Conservation (phyloP, 2,329 filamentous ascomycete genomes). For the Magnaporthiopsis rhizophila region DNA sequence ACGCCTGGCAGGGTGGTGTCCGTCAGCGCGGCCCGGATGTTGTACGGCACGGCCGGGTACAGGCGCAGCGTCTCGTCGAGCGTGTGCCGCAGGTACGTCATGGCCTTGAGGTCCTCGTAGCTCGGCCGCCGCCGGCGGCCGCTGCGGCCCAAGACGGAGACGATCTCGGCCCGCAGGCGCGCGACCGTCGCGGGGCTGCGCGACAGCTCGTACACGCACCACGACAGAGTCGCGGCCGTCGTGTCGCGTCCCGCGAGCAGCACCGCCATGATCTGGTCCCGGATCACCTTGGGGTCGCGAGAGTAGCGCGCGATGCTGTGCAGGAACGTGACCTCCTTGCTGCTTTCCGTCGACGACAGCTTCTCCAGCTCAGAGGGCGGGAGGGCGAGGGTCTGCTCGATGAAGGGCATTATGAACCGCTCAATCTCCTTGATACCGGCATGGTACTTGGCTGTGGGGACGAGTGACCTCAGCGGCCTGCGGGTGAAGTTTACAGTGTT, state of each 20-base stretch:
- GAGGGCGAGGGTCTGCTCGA: constrained; percentile 56
- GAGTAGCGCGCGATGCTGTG: constrained; percentile 67
- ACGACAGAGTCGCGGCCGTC: constrained; percentile 35
- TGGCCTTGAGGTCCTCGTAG: constrained; percentile 38
- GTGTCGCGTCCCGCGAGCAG: constrained; percentile 65
- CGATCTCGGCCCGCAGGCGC: constrained; percentile 29
- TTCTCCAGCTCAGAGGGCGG: constrained; percentile 59
- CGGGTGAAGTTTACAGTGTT: constrained; percentile 23
- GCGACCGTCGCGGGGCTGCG: constrained; percentile 26
- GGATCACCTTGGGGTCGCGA: constrained; percentile 51
- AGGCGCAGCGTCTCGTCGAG: constrained; percentile 27
- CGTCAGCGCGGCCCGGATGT: constrained; percentile 18
- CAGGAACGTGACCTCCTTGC: constrained; percentile 50
- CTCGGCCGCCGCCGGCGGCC: constrained; percentile 26
- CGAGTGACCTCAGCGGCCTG: constrained; percentile 49
- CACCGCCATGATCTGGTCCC: constrained; percentile 69
- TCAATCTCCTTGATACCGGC: constrained; percentile 58
- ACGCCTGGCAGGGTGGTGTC: constrained; percentile 16
- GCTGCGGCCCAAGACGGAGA: constrained; percentile 17
- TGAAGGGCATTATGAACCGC: constrained; percentile 61
- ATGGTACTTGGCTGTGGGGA: constrained; percentile 54
- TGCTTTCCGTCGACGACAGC: constrained; percentile 52
- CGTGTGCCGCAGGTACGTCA: constrained; percentile 42
- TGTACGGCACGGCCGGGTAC: constrained; percentile 21
- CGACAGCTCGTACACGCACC: constrained; percentile 29